Conservation (phyloP, 345 rosid species). For the Excoecaria cochinchinensis region DNA sequence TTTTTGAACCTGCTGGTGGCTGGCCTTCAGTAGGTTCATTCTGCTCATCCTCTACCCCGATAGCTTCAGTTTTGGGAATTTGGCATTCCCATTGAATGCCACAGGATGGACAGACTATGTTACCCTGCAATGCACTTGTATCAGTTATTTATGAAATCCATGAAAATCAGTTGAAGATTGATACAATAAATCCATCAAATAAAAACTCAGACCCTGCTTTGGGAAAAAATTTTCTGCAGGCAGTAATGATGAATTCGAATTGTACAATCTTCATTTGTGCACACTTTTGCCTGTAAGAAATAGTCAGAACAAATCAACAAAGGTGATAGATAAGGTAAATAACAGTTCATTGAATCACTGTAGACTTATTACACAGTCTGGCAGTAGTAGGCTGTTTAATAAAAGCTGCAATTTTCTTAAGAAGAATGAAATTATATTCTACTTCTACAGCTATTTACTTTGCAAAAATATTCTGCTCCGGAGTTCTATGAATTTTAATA, state of each 20-base stretch:
- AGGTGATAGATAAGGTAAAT: background rate
- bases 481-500: background rate
- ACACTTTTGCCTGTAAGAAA: constrained; percentile 61
- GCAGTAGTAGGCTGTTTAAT: background rate
- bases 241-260: constrained; percentile 81
- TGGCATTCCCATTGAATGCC: constrained; percentile 50
- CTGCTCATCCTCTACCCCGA: constrained; percentile 39
- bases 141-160: background rate
- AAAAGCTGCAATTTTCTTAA: background rate
- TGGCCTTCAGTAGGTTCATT: constrained; percentile 30
- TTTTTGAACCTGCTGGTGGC: constrained; percentile 34
- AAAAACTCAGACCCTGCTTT: constrained; percentile 40
- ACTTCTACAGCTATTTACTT: background rate
- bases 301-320: constrained; percentile 1
- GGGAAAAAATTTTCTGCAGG: constrained; percentile 52
- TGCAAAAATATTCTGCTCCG: background rate
- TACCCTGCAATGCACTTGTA: constrained; percentile 41
- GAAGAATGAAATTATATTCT: background rate
- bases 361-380: background rate
- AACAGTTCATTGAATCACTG: background rate
- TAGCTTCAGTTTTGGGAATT: constrained; percentile 45
- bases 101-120: constrained; percentile 61
- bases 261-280: constrained; percentile 60
- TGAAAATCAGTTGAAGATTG: background rate
- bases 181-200: constrained; percentile 2